Evolutionary conservation across 1,284 basidiomycete species (phyloP).

Genomic region (Leccinum pachyderme): DNA sequence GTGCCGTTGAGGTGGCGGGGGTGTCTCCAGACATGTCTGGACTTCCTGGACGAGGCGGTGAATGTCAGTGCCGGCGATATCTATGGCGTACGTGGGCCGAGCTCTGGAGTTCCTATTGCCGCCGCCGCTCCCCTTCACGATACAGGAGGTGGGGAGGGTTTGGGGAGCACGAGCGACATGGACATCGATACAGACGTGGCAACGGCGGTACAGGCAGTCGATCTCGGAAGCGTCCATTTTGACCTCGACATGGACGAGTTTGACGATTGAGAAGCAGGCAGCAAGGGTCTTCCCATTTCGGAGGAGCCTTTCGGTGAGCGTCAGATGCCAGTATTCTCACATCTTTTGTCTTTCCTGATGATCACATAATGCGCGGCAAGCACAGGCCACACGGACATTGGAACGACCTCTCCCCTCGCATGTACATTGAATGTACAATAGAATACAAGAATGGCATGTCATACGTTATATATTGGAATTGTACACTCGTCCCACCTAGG

Average conservation of each 20-base stretch:
- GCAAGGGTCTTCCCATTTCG: not conserved
- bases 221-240: not conserved
- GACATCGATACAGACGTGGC: not conserved
- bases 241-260: not conserved
- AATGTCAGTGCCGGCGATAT: not conserved
- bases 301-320: not conserved
- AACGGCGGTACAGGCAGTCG: not conserved
- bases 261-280: not conserved
- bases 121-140: not conserved
- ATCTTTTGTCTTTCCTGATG: not conserved
- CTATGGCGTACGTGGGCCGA: not conserved
- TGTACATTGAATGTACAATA: not conserved
- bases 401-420: not conserved
- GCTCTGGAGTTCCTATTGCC: not conserved
- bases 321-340: not conserved
- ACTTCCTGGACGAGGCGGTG: constrained; percentile 28
- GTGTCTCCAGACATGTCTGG: constrained; percentile 58
- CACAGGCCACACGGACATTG: not conserved
- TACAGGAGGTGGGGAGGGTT: not conserved
- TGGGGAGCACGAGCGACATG: not conserved
- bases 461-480: too few species aligned
- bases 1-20: constrained; percentile 55
- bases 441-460: too few species aligned
- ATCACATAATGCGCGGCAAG: not conserved
- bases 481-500: not conserved